Percentiles rank a stretch among this genome's conserved stretches.
phyloP scores from a whole-genome alignment of 257 asterid genomes.

The Euphrasia confusa region DNA sequence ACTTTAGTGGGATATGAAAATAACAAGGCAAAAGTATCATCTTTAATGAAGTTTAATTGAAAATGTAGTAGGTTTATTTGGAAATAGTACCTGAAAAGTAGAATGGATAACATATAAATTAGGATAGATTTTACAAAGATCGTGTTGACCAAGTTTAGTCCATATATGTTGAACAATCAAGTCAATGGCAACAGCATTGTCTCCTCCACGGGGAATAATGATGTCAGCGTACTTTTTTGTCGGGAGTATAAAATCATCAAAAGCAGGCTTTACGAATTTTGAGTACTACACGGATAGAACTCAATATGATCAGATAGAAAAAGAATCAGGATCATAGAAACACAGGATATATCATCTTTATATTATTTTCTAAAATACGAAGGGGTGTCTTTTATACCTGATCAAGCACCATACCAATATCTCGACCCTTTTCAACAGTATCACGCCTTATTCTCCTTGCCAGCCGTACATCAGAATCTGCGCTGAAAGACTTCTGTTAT shows the following conservation, averaged over 20 bases:
- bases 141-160: conserved; percentile 86
- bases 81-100: conserved; percentile 66
- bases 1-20: neutral
- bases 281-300: conserved; percentile 57
- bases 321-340: conserved; percentile 6
- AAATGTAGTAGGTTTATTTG: neutral
- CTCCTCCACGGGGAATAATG: conserved; percentile 92
- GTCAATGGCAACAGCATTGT: conserved; percentile 85
- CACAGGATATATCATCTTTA: neutral
- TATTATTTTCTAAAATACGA: neutral
- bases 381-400: conserved; percentile 42
- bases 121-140: conserved; percentile 86
- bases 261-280: conserved; percentile 86
- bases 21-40: conserved; percentile 1
- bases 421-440: conserved; percentile 73
- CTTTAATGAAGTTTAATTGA: neutral
- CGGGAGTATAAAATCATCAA: conserved; percentile 83
- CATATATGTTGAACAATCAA: conserved; percentile 86
- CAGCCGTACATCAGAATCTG: conserved; percentile 91
- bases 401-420: conserved; percentile 67
- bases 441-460: conserved; percentile 91
- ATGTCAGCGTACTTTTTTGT: conserved; percentile 85
- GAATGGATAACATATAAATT: conserved; percentile 78
- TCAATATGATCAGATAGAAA: conserved; percentile 16
- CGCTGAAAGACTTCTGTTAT: conserved; percentile 41